Evolutionary conservation across 139 green algal genomes (phyloP), one percentile per base, ranked within the genome.

Genomic region (Chlamydomonas asymmetrica): DNA sequence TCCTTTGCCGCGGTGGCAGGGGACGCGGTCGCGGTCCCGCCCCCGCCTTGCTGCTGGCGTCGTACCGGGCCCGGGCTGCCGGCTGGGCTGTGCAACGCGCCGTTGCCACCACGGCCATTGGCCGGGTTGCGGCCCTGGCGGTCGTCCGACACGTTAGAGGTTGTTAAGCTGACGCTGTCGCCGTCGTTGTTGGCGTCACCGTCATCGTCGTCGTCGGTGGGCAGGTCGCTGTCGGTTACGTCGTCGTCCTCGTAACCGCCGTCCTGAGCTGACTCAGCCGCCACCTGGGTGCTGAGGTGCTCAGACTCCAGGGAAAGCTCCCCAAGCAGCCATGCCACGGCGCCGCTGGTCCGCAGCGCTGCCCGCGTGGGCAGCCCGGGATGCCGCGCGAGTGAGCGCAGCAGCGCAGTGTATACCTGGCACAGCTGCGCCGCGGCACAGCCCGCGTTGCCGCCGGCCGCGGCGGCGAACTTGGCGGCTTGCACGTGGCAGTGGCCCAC

Each of bases 261-360:
- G 18, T 32, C 37, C 38, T 25, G 37, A 23, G 67, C 38, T 31
- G 48, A 29, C 39, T 54, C 71, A 3, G 59, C 59, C 2, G 71
- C 13, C 59, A 77, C 59, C 41, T 70, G 31, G 32, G 39, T 7
- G 60, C 59, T 63, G n/a, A n/a, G n/a, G n/a, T n/a, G n/a, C 43
- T 90, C 82, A 60, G 78, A 82, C 79, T 92, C 85, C 45, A 91
- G 80, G 37, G 71, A 69, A 6, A 91, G 31, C 76, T 92, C 85
- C 27, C 63, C 43, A 41, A 87, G 79, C 25, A 91, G 82, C 45
- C 89, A 86, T 25, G 84, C 81, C 39, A 84, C 62, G 18, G 90
- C 73, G n/a, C 77, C 75, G 35, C 3, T 2, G 22, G 50, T 41
- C 25, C 43, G 59, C 49, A 77, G 69, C 8, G 71, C 57, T 32